Base-by-base conservation (phyloP, 78 protist genomes). In the Dictyostelium brefeldianum region DNA sequence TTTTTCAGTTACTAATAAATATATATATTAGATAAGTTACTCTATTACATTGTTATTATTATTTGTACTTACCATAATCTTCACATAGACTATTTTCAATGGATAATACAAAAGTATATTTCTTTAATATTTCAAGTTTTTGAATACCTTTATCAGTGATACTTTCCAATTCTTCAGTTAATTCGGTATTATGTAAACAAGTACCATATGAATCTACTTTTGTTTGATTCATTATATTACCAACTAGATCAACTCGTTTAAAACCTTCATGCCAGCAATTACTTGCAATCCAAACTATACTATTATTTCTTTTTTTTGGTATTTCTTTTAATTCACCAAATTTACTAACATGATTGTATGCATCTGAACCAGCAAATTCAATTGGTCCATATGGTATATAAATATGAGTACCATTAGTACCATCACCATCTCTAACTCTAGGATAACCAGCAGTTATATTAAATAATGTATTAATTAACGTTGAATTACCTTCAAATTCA, bases 321-420 rank as follows among this genome's bases (percentile, higher is more conserved):
- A 67, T 12, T 67, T 11, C 15, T 31, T 27, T 67, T 10, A 31
- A 22, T 67, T 14, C 50, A 31, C 14, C 48, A 31, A 67, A 67
- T 27, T 14, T 31, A 14, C 43, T 10, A 31, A 5, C 22, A 43
- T 67, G 46, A 5, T 31, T 43, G 14, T 67, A 67, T 12, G 50
- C 10, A 5, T 67, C 75, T 31, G 75, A 67, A 31, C 75, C 75
- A 12, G 20, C 1, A 17, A 29, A 67, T 25, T 25, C 50, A 31
- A 67, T 12, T 25, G 75, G 75, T 14, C 75, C 75, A 67, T 67
- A 67, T 5, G 75, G 75, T 5, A 67, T 48, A 31, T 67, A 67
- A 11, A 67, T 67, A 31, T 67, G 75, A 0, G 75, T 67, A 4
- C 29, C 41, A 4, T 31, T 31, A 12, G 27, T 67, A 57, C 10